Conservation (phyloP, 768 basidiomycete species). For the Suillus sp. region DNA sequence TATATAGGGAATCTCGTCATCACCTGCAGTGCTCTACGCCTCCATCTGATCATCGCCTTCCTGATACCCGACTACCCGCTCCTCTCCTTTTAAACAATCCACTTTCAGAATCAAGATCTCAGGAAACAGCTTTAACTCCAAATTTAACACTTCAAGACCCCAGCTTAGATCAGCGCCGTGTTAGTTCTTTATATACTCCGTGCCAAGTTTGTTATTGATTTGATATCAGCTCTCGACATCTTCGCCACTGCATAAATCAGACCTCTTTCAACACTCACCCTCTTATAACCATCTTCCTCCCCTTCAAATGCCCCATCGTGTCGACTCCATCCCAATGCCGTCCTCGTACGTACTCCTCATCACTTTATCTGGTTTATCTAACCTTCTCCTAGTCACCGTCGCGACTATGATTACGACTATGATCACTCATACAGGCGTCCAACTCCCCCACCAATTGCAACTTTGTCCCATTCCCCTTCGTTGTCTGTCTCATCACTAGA, state of each 20-base stretch:
- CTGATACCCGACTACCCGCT: conserved; percentile 32
- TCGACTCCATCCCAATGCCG: conserved; percentile 40
- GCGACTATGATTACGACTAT: conserved; percentile 44
- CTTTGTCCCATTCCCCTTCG: conserved; percentile 60
- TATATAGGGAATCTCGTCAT: conserved; percentile 29
- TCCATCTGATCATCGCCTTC: conserved; percentile 36
- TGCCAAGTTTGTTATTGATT: conserved; percentile 43
- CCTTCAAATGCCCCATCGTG: conserved; percentile 53
- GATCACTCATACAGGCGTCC: conserved; percentile 42
- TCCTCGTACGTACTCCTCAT: conserved; percentile 35
- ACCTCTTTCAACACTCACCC: conserved; percentile 20
- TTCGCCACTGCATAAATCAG: conserved; percentile 41
- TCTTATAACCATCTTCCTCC: conserved; percentile 19
- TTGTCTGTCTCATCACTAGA: conserved; percentile 60
- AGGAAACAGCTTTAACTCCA: conserved; percentile 35
- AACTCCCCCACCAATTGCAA: conserved; percentile 52
- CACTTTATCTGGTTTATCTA: conserved; percentile 24
- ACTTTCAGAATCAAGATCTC: conserved; percentile 35
- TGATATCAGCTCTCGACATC: conserved; percentile 41
- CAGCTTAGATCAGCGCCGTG: conserved; percentile 37
- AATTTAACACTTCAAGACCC: conserved; percentile 36
- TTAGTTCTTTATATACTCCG: conserved; percentile 38
- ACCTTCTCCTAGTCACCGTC: conserved; percentile 32
- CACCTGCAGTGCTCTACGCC: conserved; percentile 19
- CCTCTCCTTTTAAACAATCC: conserved; percentile 8